These are phyloP conservation scores for Dictyostelium capitatum DNA, from an alignment of 78 protist species.

Conservation along the genomic window DNA sequence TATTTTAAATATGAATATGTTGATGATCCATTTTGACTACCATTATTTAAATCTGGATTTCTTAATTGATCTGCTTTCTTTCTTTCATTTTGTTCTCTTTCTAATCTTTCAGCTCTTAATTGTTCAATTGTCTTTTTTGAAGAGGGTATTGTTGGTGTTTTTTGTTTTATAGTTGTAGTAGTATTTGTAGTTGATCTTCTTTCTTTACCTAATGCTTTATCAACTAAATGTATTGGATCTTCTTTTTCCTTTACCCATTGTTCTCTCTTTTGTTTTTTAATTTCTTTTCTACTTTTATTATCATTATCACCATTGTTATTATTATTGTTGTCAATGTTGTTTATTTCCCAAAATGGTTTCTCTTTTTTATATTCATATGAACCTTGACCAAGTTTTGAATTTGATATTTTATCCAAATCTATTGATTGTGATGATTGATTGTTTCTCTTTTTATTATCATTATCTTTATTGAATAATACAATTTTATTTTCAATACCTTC, in stretches of 20 bases:
- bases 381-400: slow-evolving; percentile 5
- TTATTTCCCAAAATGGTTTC: slow-evolving; percentile 1
- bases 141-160: not conserved
- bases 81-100: slow-evolving; percentile 74
- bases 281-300: not conserved
- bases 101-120: slow-evolving; percentile 61
- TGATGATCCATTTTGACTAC: not conserved
- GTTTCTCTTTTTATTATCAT: not conserved
- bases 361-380: slow-evolving; percentile 2
- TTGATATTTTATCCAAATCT: not conserved
- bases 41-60: not conserved
- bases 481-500: not conserved
- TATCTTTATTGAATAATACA: not conserved
- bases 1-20: slow-evolving; percentile 7
- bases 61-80: slow-evolving; percentile 3
- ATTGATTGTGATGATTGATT: not conserved
- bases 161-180: not conserved
- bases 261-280: slow-evolving; percentile 31
- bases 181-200: not conserved
- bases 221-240: slow-evolving; percentile 32
- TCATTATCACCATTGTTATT: not conserved
- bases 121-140: slow-evolving; percentile 66
- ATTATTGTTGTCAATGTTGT: too few relatives aligned
- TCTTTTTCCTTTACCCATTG: slow-evolving; percentile 40
- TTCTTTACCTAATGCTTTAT: slow-evolving; percentile 35